A percentile compares a stretch with the other conserved stretches of the same genome.
phyloP scores from a whole-genome alignment of 345 rosid genomes.

The Brassica napus region Da-Ae NC_063452.1:53317001-53317500 shows the following conservation, averaged over 20 bases:
- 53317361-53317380: neutral
- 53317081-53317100: slow-evolving; percentile 63
- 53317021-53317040: slow-evolving; percentile 89
- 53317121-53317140: slow-evolving; percentile 79
- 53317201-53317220: slow-evolving; percentile 9
- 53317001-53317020: neutral
- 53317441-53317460: neutral
- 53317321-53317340: neutral
- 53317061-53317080: slow-evolving; percentile 87
- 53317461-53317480: neutral
- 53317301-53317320: neutral
- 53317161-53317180: slow-evolving; percentile 83
- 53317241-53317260: neutral
- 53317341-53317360: neutral
- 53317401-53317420: neutral
- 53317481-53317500: slow-evolving; percentile 4
- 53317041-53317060: slow-evolving; percentile 83
- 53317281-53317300: neutral
- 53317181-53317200: slow-evolving; percentile 34
- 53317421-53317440: neutral
- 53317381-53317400: no score
- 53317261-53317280: neutral
- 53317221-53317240: neutral
- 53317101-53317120: slow-evolving; percentile 78
- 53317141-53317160: slow-evolving; percentile 87